Base-by-base conservation (phyloP, 306 rosid genomes). In the Trifolium pratense region DNA sequence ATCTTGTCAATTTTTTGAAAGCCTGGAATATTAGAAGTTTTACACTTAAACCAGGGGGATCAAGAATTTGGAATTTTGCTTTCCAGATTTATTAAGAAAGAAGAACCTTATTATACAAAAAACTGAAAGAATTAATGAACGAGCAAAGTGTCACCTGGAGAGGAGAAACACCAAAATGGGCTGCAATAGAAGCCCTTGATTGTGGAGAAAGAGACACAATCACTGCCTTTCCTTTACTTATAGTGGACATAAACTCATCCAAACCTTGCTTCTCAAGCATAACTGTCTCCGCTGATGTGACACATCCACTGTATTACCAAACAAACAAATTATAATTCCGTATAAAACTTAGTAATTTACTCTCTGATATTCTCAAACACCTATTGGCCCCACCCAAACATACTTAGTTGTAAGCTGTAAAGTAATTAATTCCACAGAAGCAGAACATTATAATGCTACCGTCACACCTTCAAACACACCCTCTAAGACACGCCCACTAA, bases 241-340 rank as follows among this genome's bases (percentile, higher is more conserved):
- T 73, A 64, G 86, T 94, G 58, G 86, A 79, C 57, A 94, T 82
- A 80, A 94, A 91, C 83, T 94, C 97, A 45, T 94, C 97, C 90
- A 87, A 83, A 83, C 98, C 92, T 88, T 94, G 98, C 71, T 94
- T 94, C 87, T 94, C 97, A 70, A 94, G 79, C 98, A 94, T 88
- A 81, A 94, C 86, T 9, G 97, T 91, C 86, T 94, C 97, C 0
- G 98, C 96, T 15, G 98, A 89, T 45, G 98, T 94, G 75, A 91
- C 94, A 7, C 97, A 94, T 48, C 98, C 97, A 88, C 98, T 91
- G 85, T 82, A 87, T 71, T 46, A 68, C 66, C 43, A 79, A 34
- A 79, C 21, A 57, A 80, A 82, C 59, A 68, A 66, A 74, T 60
- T 31, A 68, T 18, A 7, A 16, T 77, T 29, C 64, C 52, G 17